Evolutionary conservation across 257 asterid genomes (phyloP).

Genomic region (Capsicum chinense): DNA sequence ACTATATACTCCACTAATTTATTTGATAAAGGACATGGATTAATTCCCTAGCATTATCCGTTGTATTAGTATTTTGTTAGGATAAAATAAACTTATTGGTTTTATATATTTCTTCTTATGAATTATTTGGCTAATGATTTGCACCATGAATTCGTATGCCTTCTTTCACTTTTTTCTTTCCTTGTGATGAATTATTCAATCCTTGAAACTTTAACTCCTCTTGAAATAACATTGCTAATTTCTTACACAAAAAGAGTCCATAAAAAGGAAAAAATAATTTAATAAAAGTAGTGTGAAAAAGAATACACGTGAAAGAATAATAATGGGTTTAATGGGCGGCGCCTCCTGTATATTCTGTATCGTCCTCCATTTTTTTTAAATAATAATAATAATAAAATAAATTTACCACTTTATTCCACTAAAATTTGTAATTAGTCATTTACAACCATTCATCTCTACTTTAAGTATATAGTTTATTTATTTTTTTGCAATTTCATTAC

Average conservation of each 20-base stretch:
- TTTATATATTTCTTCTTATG: not conserved
- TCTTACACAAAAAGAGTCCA: not conserved
- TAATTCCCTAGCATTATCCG: not conserved
- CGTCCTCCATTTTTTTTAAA: not conserved
- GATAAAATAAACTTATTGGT: not conserved
- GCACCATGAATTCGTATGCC: not conserved
- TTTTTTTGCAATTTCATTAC: not conserved
- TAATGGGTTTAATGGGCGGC: slow-evolving; percentile 15
- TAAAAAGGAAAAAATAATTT: not conserved
- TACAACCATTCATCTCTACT: slow-evolving; percentile 6
- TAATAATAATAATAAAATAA: not conserved
- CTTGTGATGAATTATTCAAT: not conserved
- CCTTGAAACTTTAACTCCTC: not conserved
- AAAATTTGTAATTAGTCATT: not conserved
- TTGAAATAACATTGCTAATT: not conserved
- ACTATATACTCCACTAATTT: not conserved
- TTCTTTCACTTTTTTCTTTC: not conserved
- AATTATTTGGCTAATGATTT: not conserved
- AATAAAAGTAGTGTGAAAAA: not conserved
- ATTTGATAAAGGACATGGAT: not conserved
- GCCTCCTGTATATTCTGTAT: not conserved
- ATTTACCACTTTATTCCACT: slow-evolving; percentile 19
- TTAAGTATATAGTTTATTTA: not conserved
- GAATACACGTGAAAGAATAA: not conserved
- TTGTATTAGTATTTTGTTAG: not conserved